These are phyloP conservation scores for Posidonia oceanica DNA, from an alignment of 116 monocot genomes.

Conservation along the genomic window DNA sequence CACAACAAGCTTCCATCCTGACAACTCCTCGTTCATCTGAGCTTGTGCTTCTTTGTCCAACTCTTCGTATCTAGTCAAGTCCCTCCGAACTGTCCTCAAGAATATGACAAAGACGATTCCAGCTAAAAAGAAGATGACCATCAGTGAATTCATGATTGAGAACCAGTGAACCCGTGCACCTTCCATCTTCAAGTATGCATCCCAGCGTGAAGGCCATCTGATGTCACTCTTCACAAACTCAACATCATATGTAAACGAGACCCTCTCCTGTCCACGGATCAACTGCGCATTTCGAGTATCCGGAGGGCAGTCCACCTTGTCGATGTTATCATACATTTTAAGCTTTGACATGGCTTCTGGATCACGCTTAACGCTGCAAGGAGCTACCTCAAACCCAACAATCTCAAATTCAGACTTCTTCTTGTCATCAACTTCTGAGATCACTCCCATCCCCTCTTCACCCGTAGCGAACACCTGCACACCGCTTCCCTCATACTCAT, in stretches of 20 bases:
- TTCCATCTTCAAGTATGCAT: slow-evolving; percentile 85
- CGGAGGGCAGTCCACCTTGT: slow-evolving; percentile 40
- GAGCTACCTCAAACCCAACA: slow-evolving; percentile 75
- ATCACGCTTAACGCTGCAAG: slow-evolving; percentile 75
- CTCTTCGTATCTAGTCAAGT: slow-evolving; percentile 83
- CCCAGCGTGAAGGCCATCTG: slow-evolving; percentile 83
- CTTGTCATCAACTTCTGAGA: slow-evolving; percentile 46
- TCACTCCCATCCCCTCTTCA: slow-evolving; percentile 66
- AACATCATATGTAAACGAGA: slow-evolving; percentile 75
- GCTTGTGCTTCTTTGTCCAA: slow-evolving; percentile 83
- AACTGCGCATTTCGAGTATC: slow-evolving; percentile 44
- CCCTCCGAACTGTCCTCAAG: slow-evolving; percentile 77
- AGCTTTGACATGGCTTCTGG: slow-evolving; percentile 42
- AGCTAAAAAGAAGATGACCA: slow-evolving; percentile 89
- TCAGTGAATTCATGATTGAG: slow-evolving; percentile 87
- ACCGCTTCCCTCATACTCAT: slow-evolving; percentile 66
- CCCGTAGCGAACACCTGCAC: slow-evolving; percentile 67
- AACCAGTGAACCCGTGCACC: slow-evolving; percentile 89
- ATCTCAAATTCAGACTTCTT: slow-evolving; percentile 66
- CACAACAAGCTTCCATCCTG: slow-evolving; percentile 90
- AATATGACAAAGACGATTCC: slow-evolving; percentile 88
- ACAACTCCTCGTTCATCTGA: slow-evolving; percentile 91
- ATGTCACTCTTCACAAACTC: slow-evolving; percentile 68
- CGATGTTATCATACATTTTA: slow-evolving; percentile 53
- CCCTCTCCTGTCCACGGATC: slow-evolving; percentile 54